Conservation (phyloP, 495 filamentous ascomycete species). For the Choiromyces venosus region DNA sequence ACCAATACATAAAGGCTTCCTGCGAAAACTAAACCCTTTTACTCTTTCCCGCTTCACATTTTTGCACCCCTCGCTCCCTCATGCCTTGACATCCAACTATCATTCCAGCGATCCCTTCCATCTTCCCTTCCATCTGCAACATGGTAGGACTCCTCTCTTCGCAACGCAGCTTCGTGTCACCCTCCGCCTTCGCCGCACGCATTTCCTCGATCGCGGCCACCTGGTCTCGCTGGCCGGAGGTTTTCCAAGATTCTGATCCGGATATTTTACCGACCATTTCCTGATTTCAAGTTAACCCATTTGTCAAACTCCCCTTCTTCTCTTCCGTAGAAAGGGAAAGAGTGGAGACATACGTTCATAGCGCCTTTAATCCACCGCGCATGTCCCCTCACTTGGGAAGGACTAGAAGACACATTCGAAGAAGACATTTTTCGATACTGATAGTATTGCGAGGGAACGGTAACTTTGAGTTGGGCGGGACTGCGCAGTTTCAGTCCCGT, state of each 20-base stretch:
- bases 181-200: constrained; percentile 34
- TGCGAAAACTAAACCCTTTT: constrained; percentile 14
- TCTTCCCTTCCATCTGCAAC: constrained; percentile 26
- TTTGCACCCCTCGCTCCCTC: constrained; percentile 30
- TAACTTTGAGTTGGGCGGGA: neutral
- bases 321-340: neutral
- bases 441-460: neutral
- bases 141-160: constrained; percentile 23
- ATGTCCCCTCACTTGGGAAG: constrained; percentile 30
- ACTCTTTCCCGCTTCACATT: constrained; percentile 25
- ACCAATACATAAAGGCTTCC: neutral
- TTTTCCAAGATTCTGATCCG: constrained; percentile 16
- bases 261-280: constrained; percentile 32
- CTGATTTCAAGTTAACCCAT: constrained; percentile 2
- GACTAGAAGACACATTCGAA: constrained; percentile 2
- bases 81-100: constrained; percentile 35
- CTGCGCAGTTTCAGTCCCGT: neutral
- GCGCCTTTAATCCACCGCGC: constrained; percentile 30
- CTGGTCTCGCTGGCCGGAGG: constrained; percentile 16
- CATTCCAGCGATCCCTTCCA: constrained; percentile 33
- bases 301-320: neutral
- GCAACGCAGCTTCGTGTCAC: constrained; percentile 23
- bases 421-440: constrained; percentile 16
- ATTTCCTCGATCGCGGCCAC: constrained; percentile 22
- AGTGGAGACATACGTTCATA: constrained; percentile 11